Conservation (phyloP, 2,329 filamentous ascomycete species). For the Monosporascus sp. region DNA sequence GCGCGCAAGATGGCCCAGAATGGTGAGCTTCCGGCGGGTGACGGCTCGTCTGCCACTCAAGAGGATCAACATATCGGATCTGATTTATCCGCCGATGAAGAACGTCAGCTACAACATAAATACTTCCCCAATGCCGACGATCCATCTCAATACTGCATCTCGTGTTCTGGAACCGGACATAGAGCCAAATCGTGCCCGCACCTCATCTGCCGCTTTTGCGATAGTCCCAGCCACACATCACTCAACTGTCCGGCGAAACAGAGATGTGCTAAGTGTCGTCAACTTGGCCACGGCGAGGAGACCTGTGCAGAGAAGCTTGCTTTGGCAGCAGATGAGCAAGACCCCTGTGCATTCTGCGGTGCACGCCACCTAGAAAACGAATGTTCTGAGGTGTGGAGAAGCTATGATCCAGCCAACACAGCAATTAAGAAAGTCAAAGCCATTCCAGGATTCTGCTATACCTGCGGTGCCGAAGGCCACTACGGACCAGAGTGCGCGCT, state of each 20-base stretch:
- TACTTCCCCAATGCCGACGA: conserved; percentile 49
- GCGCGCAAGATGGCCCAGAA: conserved; percentile 1
- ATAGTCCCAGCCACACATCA: conserved; percentile 39
- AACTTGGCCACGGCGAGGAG: conserved; percentile 51
- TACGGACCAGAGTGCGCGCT: conserved; percentile 51
- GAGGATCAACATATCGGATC: conserved; percentile 3
- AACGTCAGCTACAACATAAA: conserved; percentile 34
- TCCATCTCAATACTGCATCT: conserved; percentile 42
- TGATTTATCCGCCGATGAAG: conserved; percentile 19
- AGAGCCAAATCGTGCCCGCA: conserved; percentile 38
- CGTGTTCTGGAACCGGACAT: conserved; percentile 48
- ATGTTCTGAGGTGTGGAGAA: conserved; percentile 59
- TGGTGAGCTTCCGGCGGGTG: too few species aligned
- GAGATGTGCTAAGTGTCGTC: conserved; percentile 55
- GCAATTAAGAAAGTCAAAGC: conserved; percentile 42
- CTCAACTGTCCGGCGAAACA: conserved; percentile 45
- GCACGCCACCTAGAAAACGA: conserved; percentile 54
- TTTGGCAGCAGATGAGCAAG: conserved; percentile 45
- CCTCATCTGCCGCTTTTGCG: conserved; percentile 44
- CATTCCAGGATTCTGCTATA: conserved; percentile 50
- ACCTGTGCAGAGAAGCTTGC: conserved; percentile 53
- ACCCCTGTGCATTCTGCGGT: conserved; percentile 57
- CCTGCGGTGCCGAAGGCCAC: conserved; percentile 50
- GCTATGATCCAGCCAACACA: conserved; percentile 38
- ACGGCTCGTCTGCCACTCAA: not conserved